Base-by-base conservation (phyloP, 2,329 filamentous ascomycete genomes). In the Colletotrichum lini region DNA sequence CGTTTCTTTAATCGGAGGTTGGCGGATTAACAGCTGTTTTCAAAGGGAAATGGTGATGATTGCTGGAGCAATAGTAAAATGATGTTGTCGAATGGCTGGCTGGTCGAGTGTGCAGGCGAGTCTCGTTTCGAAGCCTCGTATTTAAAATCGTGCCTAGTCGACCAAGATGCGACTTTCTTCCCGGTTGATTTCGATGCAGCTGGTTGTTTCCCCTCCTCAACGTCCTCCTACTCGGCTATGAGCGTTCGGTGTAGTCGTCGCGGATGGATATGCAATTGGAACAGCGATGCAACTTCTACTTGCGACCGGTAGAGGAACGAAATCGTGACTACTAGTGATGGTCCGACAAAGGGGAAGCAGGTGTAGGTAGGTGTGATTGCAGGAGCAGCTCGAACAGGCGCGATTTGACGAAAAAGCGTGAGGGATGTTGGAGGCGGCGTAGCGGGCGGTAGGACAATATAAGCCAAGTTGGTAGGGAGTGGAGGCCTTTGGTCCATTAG, bases 361-460 rank as follows among this genome's bases (percentile, higher is more conserved):
- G 59, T 67, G 53, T 47, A 68, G 56, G 56, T 23, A 21, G 35
- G 26, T 53, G 49, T 7, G 40, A 53, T 35, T 57, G 40, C 53
- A 45, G 54, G 12, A 35, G 69, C 44, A 56, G 50, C 42, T 38
- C 42, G 9, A 40, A 38, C 53, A 59, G 58, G 53, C 65, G 65
- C 65, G 44, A 68, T 42, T 47, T 44, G 40, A 59, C 53, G 38
- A 56, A 64, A 68, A 64, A 53, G 65, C 64, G 65, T 47, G 47
- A 45, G 52, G 6, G 47, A 18, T 2, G 47, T 18, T 23, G 53
- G 21, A 40, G 16, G 53, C 50, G 52, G 64, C 63, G 58, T 40
- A 49, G 63, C 49, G 69, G 69, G 69, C 47, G 54, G 58, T 53
- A 45, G 65, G 54, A 68, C 65, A 71, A 71, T 71, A 71, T 71